A percentile compares a stretch with the other conserved stretches of the same genome.
These are phyloP conservation scores for Yamadazyma nakazawae DNA, from an alignment of 805 yeast species.

Conservation along the genomic window DNA sequence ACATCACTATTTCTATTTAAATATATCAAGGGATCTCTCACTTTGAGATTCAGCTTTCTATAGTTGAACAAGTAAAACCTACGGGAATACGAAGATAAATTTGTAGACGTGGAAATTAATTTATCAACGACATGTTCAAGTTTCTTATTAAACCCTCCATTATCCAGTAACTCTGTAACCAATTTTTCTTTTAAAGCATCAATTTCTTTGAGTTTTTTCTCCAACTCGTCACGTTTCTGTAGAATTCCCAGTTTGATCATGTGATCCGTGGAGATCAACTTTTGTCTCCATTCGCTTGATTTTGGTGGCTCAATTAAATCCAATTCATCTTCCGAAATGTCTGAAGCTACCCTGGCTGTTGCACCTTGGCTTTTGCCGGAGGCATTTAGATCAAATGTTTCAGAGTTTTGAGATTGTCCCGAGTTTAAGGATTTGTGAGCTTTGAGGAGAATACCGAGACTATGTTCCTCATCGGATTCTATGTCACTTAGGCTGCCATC, in stretches of 20 bases:
- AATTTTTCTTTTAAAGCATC: not conserved
- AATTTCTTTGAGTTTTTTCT: not conserved
- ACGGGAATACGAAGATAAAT: slow-evolving; percentile 4
- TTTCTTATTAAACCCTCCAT: not conserved
- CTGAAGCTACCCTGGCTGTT: not conserved
- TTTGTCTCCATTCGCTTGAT: slow-evolving; percentile 1
- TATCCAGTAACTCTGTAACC: not conserved
- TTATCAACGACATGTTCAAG: not conserved
- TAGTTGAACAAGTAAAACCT: slow-evolving; percentile 8
- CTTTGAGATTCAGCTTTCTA: not conserved
- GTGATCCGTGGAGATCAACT: not conserved
- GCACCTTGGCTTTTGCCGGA: no score
- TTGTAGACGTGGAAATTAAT: slow-evolving; percentile 1
- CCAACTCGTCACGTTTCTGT: not conserved
- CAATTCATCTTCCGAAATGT: slow-evolving; percentile 1
- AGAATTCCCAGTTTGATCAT: not conserved
- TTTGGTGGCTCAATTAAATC: slow-evolving; percentile 6
- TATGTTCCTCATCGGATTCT: not conserved
- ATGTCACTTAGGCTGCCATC: not conserved
- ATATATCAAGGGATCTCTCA: not conserved
- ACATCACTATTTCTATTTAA: not conserved
- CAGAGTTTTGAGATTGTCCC: not conserved
- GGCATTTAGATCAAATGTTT: no score
- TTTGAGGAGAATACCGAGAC: not conserved
- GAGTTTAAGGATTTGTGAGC: not conserved